Evolutionary conservation across 345 rosid species (phyloP).

Genomic region (Populus alba): DNA sequence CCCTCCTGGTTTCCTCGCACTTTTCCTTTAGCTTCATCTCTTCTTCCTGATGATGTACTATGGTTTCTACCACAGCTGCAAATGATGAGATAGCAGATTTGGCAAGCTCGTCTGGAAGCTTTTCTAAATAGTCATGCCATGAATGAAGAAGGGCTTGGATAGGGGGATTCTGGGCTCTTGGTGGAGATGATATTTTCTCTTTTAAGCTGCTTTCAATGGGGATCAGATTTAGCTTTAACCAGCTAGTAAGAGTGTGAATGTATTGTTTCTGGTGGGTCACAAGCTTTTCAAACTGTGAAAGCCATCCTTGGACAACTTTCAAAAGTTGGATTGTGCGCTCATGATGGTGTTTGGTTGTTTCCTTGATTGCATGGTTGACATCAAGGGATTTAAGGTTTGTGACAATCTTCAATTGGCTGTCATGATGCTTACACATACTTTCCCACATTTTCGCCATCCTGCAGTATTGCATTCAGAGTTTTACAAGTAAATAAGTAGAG

Average conservation of each 20-base stretch:
- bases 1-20: slow-evolving; percentile 75
- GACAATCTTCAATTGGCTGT: slow-evolving; percentile 62
- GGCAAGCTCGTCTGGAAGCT: slow-evolving; percentile 81
- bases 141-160: slow-evolving; percentile 69
- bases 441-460: slow-evolving; percentile 96
- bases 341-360: slow-evolving; percentile 78
- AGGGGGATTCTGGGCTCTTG: slow-evolving; percentile 64
- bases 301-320: slow-evolving; percentile 66
- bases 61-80: slow-evolving; percentile 65
- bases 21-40: slow-evolving; percentile 84
- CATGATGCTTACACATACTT: slow-evolving; percentile 63
- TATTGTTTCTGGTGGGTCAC: slow-evolving; percentile 72
- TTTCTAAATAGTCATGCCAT: slow-evolving; percentile 72
- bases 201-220: slow-evolving; percentile 38
- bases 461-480: slow-evolving; percentile 6
- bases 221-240: slow-evolving; percentile 33
- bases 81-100: slow-evolving; percentile 77
- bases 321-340: slow-evolving; percentile 64
- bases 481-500: neutral
- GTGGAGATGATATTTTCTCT: slow-evolving; percentile 61
- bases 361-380: slow-evolving; percentile 47
- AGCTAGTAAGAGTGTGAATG: slow-evolving; percentile 44
- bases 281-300: slow-evolving; percentile 63
- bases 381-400: slow-evolving; percentile 66
- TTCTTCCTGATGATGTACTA: slow-evolving; percentile 70